Base-by-base conservation (phyloP, 257 asterid species). In the Fraxinus excelsior region DNA sequence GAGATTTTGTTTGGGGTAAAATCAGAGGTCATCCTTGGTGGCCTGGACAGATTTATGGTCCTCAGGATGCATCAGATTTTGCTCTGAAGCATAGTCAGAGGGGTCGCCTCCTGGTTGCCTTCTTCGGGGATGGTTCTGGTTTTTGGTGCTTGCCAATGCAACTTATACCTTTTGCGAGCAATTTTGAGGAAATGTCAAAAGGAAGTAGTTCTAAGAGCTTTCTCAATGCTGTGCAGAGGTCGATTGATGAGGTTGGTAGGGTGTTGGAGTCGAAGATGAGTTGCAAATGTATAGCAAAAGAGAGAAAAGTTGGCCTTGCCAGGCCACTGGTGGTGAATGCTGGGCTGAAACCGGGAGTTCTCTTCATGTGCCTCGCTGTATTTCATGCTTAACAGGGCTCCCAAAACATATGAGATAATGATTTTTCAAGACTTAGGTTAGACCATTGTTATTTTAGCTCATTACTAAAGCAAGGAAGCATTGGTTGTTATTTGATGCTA, bases 31-130 rank as follows among this genome's bases (percentile, higher is more conserved):
- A 92, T 75, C 96, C 96, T 0, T 93, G 98, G 98, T 95, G 97
- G 96, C 99, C 99, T 2, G 98, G 97, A 5, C 93, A 91, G 82
- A 74, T 95, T 34, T 91, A 89, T 65, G 96, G 91, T 71, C 68
- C 88, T 13, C 75, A 69, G 0, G 82, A 89, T 79, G 99, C 96
- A 32, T 90, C 99, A 0, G 90, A 85, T 1, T 73, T 80, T 65
- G 97, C 96, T 0, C 28, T 76, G 69, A 89, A 85, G 76, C 83
- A 79, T 76, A 81, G 78, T 42, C 86, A 76, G 65, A 87, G 81
- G 67, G 93, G 84, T 32, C 83, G 90, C 60, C 62, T 79, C 69
- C 44, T 79, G 46, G 88, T 85, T 64, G 86, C 81, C 7, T 85
- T 85, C 71, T 87, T 85, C 12, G 90, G 88, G 23, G 92, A 88